Conservation (phyloP, 148 eudicot genomes). For the Rhododendron kiyosumense region DNA sequence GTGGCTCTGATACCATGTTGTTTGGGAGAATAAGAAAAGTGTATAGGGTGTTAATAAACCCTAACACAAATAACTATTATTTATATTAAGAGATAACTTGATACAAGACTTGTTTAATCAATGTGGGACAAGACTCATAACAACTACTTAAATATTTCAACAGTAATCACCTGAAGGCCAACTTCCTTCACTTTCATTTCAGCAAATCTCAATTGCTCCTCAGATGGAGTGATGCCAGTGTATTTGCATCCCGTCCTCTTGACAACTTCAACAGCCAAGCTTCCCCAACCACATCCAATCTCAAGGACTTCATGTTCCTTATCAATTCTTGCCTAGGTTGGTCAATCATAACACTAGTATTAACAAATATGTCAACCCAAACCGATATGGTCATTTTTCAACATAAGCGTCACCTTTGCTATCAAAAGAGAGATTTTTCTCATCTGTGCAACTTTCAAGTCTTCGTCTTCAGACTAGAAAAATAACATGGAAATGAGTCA, state of each 20-base stretch:
- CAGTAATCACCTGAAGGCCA: slow-evolving; percentile 69
- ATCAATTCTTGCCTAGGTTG: slow-evolving; percentile 55
- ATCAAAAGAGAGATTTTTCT: slow-evolving; percentile 66
- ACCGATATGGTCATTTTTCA: neutral
- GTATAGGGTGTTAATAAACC: too few relatives aligned
- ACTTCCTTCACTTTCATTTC: slow-evolving; percentile 73
- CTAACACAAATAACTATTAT: too few relatives aligned
- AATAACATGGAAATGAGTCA: neutral
- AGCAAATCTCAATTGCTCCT: slow-evolving; percentile 74
- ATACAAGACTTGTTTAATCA: too few relatives aligned
- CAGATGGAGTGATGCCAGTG: slow-evolving; percentile 85
- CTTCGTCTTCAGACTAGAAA: slow-evolving; percentile 62
- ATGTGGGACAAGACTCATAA: too few relatives aligned
- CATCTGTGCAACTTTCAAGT: slow-evolving; percentile 70
- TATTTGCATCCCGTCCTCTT: slow-evolving; percentile 84
- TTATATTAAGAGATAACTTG: too few relatives aligned
- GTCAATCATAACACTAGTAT: neutral
- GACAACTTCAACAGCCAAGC: slow-evolving; percentile 86
- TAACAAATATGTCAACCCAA: neutral
- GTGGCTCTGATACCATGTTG: too few relatives aligned
- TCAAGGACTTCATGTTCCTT: slow-evolving; percentile 76
- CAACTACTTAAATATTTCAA: too few relatives aligned
- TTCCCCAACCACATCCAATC: slow-evolving; percentile 99
- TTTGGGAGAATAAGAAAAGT: too few relatives aligned
- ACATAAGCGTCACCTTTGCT: slow-evolving; percentile 39